Base-by-base conservation (phyloP, 352 stramenopile genomes). In the Phytophthora crassamura region DNA sequence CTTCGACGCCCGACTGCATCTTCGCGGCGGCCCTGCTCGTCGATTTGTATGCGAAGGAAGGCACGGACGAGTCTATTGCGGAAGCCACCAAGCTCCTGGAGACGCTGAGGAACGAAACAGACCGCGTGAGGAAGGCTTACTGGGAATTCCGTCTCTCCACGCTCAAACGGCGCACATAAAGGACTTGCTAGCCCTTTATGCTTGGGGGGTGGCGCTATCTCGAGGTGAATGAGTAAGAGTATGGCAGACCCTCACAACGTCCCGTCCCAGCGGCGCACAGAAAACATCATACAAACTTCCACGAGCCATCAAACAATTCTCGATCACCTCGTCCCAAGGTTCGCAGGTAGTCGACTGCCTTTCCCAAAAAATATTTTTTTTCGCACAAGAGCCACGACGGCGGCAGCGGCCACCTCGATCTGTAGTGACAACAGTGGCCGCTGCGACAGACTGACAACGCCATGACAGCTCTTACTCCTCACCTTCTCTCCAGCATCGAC, bases 1-100 rank as follows among this genome's bases (percentile, higher is more conserved):
- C 59, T 0, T 25, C 69, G 28, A 47, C 81, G 8, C 65, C 72
- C 0, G 78, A 91, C 47, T 93, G 86, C 49, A 76, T 93, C 56
- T 93, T 91, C 67, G 81, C 80, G 7, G 84, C 82, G 16, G 82
- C 74, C 10, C 39, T 93, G 59, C 64, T 95, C 6, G 84, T 95
- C 14, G 87, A 95, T 61, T 59, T 95, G 28, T 88, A 86, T 33
- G 73, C 67, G 0, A 80, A 81, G 20, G 77, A 91, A 62, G 74
- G 48, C 39, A 84, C 73, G 3, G 67, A 74, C 3, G 72, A 77
- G 7, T 56, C 80, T 15, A 5, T 92, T 28, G 59, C 61, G n/a
- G 32, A 43, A 10, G 85, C 85, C 4, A 65, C 40, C 12, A 67
- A 94, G 69, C 72, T 94, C 7, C 34, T 93, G 20, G 72, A 90